Evolutionary conservation across 2,329 filamentous ascomycete genomes (phyloP).

Genomic region (Boeremia exigua): DNA sequence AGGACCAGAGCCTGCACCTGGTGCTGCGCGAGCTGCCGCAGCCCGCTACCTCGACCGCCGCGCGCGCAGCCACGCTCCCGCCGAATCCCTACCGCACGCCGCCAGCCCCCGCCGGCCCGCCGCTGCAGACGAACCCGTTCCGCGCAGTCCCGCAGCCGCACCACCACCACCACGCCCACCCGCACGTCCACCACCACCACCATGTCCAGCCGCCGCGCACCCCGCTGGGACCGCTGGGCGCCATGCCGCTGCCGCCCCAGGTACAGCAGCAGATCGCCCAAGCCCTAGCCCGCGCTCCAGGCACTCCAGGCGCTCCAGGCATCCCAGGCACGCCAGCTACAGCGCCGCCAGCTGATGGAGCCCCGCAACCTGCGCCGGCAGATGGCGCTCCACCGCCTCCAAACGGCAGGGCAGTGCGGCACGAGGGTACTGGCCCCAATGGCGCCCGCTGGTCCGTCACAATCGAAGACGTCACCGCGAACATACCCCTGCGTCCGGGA

Average conservation of each 20-base stretch:
- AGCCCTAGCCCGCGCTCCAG: slow-evolving; percentile 31
- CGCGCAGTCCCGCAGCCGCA: slow-evolving; percentile 20
- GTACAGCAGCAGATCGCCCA: slow-evolving; percentile 35
- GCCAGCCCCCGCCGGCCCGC: slow-evolving; percentile 22
- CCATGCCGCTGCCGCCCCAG: slow-evolving; percentile 29
- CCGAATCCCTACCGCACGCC: slow-evolving; percentile 41
- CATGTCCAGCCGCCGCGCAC: slow-evolving; percentile 25
- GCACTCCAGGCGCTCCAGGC: too few species aligned
- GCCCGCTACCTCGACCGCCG: slow-evolving; percentile 16
- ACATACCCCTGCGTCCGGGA: slow-evolving; percentile 31
- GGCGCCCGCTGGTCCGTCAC: slow-evolving; percentile 61
- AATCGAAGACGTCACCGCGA: slow-evolving; percentile 54
- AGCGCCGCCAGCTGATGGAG: slow-evolving; percentile 6
- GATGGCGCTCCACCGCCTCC: slow-evolving; percentile 9
- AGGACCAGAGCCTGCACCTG: slow-evolving; percentile 47
- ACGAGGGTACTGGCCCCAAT: slow-evolving; percentile 59
- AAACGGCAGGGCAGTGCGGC: slow-evolving; percentile 53
- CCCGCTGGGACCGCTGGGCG: slow-evolving; percentile 19
- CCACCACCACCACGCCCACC: slow-evolving; percentile 21
- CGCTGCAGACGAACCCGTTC: slow-evolving; percentile 42
- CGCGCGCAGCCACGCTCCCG: slow-evolving; percentile 47
- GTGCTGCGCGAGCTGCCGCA: slow-evolving; percentile 46
- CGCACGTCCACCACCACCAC: slow-evolving; percentile 23
- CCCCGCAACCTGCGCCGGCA: slow-evolving; percentile 13
- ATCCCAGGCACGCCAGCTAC: too few species aligned